Evolutionary conservation across 495 filamentous ascomycete genomes (phyloP), one percentile per base, ranked within the genome.

Genomic region (Hypoxylon intermedium): DNA sequence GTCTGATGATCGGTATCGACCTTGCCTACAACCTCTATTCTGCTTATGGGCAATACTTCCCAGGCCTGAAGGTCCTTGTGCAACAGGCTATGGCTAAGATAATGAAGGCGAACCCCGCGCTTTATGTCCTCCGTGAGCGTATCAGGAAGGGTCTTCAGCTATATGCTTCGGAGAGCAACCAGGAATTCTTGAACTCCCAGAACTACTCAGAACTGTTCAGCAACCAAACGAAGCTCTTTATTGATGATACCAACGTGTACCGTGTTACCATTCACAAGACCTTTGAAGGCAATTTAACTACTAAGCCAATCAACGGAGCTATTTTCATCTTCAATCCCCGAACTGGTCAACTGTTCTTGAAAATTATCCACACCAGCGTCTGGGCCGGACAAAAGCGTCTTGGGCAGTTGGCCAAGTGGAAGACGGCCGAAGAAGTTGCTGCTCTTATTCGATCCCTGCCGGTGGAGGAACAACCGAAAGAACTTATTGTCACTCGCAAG

Each of bases 251-350:
- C 40, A 99, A 99, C 65, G 96, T 98, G 50, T 99, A 99, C 69
- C 94, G 95, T 75, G 95, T 99, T 61, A 98, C 95, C 1, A 98
- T 99, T 42, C 95, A 99, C 82, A 99, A 99, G 84, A 99, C 95
- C 0, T 99, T 99, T 62, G 95, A 99, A 73, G 95, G 95, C 61
- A 99, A 99, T 68, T 79, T 99, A 81, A 99, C 95, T 1, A 99
- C 95, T 0, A 99, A 99, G 77, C 95, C 95, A 16, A 99, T 99
- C 79, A 99, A 99, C 75, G 95, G 95, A 69, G 95, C 95, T 28
- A 99, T 99, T 69, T 98, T 99, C 79, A 98, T 99, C 75, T 97
- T 99, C 86, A 99, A 98, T 70, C 95, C 95, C 13, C 87, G 95
- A 41, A 98, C 95, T 60, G 95, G 95, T 26, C 95, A 99, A 68